Conservation (phyloP, 2,329 filamentous ascomycete genomes). For the Fusarium sacchari region DNA sequence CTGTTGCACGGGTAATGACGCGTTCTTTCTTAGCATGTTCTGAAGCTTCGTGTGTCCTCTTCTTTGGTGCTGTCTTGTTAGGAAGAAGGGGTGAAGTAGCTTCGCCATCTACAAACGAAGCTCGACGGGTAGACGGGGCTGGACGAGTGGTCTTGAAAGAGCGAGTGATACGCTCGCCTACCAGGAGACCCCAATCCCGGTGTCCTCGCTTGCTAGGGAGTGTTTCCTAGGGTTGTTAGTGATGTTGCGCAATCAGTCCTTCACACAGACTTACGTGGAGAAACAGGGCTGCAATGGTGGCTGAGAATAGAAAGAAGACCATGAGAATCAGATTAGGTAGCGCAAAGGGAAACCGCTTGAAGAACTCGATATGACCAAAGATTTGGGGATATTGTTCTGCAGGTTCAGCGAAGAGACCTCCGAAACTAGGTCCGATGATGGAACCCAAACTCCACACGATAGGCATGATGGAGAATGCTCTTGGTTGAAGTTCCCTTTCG, state of each 20-base stretch:
- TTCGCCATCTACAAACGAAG: conserved; percentile 65
- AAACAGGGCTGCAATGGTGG: conserved; percentile 79
- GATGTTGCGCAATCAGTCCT: not conserved
- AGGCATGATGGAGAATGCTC: conserved; percentile 94
- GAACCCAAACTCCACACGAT: conserved; percentile 87
- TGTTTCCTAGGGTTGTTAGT: conserved; percentile 71
- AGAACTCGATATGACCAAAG: conserved; percentile 74
- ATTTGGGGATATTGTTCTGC: conserved; percentile 76
- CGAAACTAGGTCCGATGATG: conserved; percentile 88
- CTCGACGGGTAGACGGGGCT: conserved; percentile 49
- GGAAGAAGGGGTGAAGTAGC: conserved; percentile 65
- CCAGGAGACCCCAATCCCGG: conserved; percentile 77
- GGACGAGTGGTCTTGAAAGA: conserved; percentile 46
- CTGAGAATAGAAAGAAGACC: conserved; percentile 80
- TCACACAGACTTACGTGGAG: conserved; percentile 63
- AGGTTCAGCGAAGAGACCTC: conserved; percentile 86
- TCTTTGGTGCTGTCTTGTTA: conserved; percentile 42
- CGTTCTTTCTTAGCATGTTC: conserved; percentile 60
- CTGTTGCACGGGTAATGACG: conserved; percentile 79
- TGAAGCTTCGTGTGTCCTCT: conserved; percentile 16
- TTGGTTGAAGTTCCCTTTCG: conserved; percentile 84
- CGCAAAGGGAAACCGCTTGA: conserved; percentile 82
- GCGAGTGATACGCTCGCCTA: conserved; percentile 73
- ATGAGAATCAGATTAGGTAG: conserved; percentile 85
- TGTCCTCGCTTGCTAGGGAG: conserved; percentile 74